A percentile compares a stretch with the other conserved stretches of the same genome.
These are phyloP conservation scores for Arachis hypogaea DNA, from an alignment of 306 rosid species.

Conservation along the genomic window DNA sequence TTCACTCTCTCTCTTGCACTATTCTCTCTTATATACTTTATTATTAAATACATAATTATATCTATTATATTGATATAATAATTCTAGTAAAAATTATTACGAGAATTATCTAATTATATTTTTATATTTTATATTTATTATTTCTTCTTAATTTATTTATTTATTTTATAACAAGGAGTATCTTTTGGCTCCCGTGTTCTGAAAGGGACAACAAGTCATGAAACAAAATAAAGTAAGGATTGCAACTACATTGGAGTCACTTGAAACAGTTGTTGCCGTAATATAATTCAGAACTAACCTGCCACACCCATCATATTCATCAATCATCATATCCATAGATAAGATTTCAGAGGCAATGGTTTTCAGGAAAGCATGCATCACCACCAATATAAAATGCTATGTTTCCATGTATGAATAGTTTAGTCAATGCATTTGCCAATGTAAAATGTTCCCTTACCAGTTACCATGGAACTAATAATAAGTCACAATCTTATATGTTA, in stretches of 20 bases:
- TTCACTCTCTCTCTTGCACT: too few species aligned
- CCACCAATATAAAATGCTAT: neutral
- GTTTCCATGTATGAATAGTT: neutral
- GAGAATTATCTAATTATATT: too few species aligned
- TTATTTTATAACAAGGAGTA: neutral
- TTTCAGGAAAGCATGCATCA: neutral
- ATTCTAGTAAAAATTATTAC: too few species aligned
- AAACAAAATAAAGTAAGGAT: neutral
- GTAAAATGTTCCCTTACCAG: neutral
- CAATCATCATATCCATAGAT: neutral
- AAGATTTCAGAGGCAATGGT: conserved; percentile 11
- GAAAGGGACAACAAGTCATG: neutral
- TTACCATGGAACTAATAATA: neutral
- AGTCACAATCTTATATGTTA: neutral
- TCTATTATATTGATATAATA: too few species aligned
- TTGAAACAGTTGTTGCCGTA: neutral
- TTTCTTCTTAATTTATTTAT: too few species aligned
- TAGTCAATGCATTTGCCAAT: neutral
- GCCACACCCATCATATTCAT: neutral
- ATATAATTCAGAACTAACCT: neutral
- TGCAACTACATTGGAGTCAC: too few species aligned
- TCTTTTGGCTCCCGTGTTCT: neutral
- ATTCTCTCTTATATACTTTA: too few species aligned
- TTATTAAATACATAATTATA: too few species aligned
- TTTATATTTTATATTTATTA: too few species aligned